Base-by-base conservation (phyloP, 176 grass and related monocot genomes). In the Rhynchospora tenuis region DNA sequence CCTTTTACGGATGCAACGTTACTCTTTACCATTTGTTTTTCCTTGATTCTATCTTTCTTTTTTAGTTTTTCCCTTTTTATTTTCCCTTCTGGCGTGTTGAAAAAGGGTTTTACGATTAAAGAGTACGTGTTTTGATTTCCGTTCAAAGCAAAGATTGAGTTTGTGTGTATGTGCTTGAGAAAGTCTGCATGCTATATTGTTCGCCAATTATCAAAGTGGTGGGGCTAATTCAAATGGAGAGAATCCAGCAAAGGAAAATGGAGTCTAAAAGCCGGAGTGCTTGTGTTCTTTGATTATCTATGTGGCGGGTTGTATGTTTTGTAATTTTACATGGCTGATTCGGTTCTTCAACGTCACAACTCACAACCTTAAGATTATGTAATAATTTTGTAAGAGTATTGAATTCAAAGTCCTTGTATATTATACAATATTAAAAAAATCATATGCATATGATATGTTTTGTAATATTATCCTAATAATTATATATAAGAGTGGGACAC, bases 191-290 rank as follows among this genome's bases (percentile, higher is more conserved):
- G 76, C 76, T 46, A 59, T 64, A 73, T 46, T 72, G 17, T 16
- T 46, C 57, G 22, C 27, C 29, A 60, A 59, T 80, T 10, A n/a
- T 81, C 78, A 62, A 81, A 82, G 83, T 86, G 87, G 92, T 94
- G 85, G 92, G 92, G 65, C 86, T 73, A 9, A 29, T 50, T 6
- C 15, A 78, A 78, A 52, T 62, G 83, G 70, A 83, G 88, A 83
- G 88, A 94, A 97, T 94, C 94, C 85, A 81, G 64, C 84, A 90
- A 90, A 90, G 78, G 82, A 33, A 33, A 86, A 75, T 75, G 46
- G 72, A 24, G 47, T 79, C 38, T 59, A 73, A 48, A 79, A 85
- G 71, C 15, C 48, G 50, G 24, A 31, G 28, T 3, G 17, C 0
- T 71, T 45, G 9, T 56, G 73, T 6, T 9, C 9, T 9, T 52